phyloP scores from a whole-genome alignment of 345 rosid species.

The Abelmoschus esculentus region DNA sequence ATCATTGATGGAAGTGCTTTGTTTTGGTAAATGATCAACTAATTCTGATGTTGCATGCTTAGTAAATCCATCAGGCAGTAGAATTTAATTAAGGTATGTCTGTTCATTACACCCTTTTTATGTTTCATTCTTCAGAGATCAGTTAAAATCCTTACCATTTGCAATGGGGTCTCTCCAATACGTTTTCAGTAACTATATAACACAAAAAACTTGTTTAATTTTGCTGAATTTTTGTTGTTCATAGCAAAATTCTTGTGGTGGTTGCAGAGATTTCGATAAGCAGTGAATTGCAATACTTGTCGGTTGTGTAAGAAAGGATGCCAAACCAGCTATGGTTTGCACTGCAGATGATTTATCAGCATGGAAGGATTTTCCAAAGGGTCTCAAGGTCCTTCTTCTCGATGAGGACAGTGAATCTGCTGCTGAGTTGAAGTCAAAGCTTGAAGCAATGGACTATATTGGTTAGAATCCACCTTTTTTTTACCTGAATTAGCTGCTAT shows the following conservation, averaged over 20 bases:
- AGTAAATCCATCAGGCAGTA: slow-evolving; percentile 2
- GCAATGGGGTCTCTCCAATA: neutral
- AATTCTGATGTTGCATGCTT: slow-evolving; percentile 7
- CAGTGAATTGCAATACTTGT: slow-evolving; percentile 22
- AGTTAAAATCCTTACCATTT: neutral
- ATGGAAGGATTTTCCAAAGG: slow-evolving; percentile 93
- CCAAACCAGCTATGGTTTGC: slow-evolving; percentile 94
- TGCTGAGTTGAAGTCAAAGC: slow-evolving; percentile 57
- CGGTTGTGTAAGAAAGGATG: slow-evolving; percentile 77
- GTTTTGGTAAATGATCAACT: slow-evolving; percentile 1
- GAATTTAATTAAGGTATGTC: neutral
- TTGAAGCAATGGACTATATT: slow-evolving; percentile 80
- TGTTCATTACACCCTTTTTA: neutral
- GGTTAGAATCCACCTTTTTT: slow-evolving; percentile 41
- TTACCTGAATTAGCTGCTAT: slow-evolving; percentile 1
- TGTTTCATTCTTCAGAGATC: slow-evolving; percentile 7
- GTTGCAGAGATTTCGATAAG: slow-evolving; percentile 23
- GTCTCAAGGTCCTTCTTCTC: slow-evolving; percentile 87
- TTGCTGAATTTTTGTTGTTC: neutral
- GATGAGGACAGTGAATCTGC: slow-evolving; percentile 47
- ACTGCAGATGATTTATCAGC: slow-evolving; percentile 64
- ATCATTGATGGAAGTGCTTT: neutral
- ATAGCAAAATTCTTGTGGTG: slow-evolving; percentile 14
- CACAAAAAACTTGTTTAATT: neutral
- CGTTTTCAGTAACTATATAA: neutral